Evolutionary conservation across 495 filamentous ascomycete genomes (phyloP).

Genomic region (Lophium mytilinum): DNA sequence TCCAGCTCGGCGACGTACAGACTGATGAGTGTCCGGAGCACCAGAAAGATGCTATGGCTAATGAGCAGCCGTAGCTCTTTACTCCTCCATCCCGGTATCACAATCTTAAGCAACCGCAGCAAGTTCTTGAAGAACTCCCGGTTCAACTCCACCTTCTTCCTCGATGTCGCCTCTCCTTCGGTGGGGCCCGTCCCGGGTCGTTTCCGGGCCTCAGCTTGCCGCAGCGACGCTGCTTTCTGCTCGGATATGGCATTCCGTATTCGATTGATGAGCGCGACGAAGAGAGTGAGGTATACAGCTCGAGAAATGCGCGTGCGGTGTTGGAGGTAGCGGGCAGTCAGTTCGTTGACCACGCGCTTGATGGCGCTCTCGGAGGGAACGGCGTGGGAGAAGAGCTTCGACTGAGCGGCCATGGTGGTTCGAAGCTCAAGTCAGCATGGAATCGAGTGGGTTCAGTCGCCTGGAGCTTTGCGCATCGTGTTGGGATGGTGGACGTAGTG

Average conservation of each 20-base stretch:
- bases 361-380: constrained; percentile 58
- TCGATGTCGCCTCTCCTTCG: constrained; percentile 39
- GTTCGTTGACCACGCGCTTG: constrained; percentile 61
- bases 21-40: constrained; percentile 82
- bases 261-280: constrained; percentile 79
- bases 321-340: constrained; percentile 68
- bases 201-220: constrained; percentile 56
- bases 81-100: constrained; percentile 80
- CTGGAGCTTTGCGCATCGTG: not conserved
- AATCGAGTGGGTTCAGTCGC: not conserved
- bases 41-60: constrained; percentile 74
- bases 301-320: constrained; percentile 87
- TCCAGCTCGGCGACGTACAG: constrained; percentile 95
- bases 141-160: constrained; percentile 87
- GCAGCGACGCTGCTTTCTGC: constrained; percentile 77
- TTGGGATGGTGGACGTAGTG: not conserved
- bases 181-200: constrained; percentile 47
- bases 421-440: not conserved
- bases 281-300: constrained; percentile 83
- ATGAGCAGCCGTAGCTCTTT: constrained; percentile 79
- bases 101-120: constrained; percentile 70
- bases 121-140: constrained; percentile 89
- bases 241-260: constrained; percentile 86
- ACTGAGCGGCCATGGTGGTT: constrained; percentile 63
- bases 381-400: constrained; percentile 56